A percentile compares a stretch with the other conserved stretches of the same genome.
These are phyloP conservation scores for Russula vinacea DNA, from an alignment of 768 basidiomycete genomes.

Conservation along the genomic window DNA sequence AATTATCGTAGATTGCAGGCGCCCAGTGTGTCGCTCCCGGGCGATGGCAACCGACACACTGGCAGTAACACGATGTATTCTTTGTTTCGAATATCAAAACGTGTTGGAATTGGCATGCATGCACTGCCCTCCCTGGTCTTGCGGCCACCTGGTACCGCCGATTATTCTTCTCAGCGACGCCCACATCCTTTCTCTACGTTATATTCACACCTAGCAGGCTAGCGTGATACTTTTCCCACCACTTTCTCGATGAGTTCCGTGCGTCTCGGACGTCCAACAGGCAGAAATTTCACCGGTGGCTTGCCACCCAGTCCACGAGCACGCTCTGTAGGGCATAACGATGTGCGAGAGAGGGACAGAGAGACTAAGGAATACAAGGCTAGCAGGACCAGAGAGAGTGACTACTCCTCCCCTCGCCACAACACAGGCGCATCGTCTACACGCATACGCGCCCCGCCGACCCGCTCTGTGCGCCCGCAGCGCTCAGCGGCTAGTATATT, in stretches of 20 bases:
- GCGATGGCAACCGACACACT: neutral
- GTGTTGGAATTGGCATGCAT: neutral
- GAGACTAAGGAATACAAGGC: slow-evolving; percentile 7
- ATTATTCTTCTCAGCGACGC: neutral
- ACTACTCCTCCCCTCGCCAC: slow-evolving; percentile 22
- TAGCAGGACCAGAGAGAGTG: slow-evolving; percentile 18
- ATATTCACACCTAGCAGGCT: slow-evolving; percentile 23
- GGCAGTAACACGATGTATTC: neutral
- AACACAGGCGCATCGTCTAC: neutral
- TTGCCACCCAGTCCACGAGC: slow-evolving; percentile 43
- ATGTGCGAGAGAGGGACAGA: slow-evolving; percentile 2
- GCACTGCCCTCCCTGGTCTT: neutral
- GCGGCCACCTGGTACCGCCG: neutral
- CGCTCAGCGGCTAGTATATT: slow-evolving; percentile 30
- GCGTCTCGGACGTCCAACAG: slow-evolving; percentile 13
- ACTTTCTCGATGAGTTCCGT: slow-evolving; percentile 24
- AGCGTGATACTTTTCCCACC: neutral
- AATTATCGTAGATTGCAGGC: too few species aligned
- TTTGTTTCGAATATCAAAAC: neutral
- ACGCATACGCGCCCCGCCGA: slow-evolving; percentile 1
- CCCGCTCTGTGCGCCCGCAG: slow-evolving; percentile 30
- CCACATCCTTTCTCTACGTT: neutral
- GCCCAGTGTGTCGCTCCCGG: neutral
- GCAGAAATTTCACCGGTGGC: slow-evolving; percentile 31
- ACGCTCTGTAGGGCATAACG: slow-evolving; percentile 37